Percentiles rank a stretch among this genome's conserved stretches.
Evolutionary conservation across 2,329 filamentous ascomycete species (phyloP).

Genomic region (Scytalidium lignicola): DNA sequence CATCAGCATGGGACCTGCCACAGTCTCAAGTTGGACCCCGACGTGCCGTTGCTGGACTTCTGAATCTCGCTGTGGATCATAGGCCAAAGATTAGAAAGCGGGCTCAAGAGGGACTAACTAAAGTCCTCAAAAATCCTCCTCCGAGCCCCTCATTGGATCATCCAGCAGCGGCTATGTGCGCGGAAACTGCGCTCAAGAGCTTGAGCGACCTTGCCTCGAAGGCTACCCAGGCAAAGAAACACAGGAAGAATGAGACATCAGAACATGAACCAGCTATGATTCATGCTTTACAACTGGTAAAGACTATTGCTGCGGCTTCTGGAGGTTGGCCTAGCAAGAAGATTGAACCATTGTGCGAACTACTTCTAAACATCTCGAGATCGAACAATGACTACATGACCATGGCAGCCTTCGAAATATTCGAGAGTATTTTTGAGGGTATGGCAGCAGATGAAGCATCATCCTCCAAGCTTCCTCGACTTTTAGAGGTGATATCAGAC

Average conservation of each 20-base stretch:
- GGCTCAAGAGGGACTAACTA: constrained; percentile 82
- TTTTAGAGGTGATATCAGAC: constrained; percentile 89
- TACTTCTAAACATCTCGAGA: constrained; percentile 81
- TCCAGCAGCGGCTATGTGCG: constrained; percentile 93
- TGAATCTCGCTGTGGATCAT: constrained; percentile 79
- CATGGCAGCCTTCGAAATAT: constrained; percentile 94
- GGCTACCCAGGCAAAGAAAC: constrained; percentile 59
- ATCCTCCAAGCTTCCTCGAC: constrained; percentile 79
- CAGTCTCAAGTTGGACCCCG: constrained; percentile 80
- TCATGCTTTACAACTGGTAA: constrained; percentile 86
- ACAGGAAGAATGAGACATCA: constrained; percentile 54
- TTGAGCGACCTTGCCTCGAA: constrained; percentile 68
- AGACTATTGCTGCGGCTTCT: constrained; percentile 79
- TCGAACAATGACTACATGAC: constrained; percentile 94
- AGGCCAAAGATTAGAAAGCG: constrained; percentile 92
- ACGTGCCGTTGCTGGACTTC: constrained; percentile 77
- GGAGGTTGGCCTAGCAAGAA: constrained; percentile 96
- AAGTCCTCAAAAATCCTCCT: constrained; percentile 77
- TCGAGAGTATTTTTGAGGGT: constrained; percentile 91
- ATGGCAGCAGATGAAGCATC: constrained; percentile 83
- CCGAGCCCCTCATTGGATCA: constrained; percentile 91
- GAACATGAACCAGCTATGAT: constrained; percentile 79
- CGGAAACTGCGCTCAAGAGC: constrained; percentile 79
- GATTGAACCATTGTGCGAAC: constrained; percentile 85
- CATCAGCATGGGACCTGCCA: constrained; percentile 79